Percentiles rank a stretch among this genome's conserved stretches.
Evolutionary conservation across 345 rosid genomes (phyloP).

Genomic region (Iberis pinnata): DNA sequence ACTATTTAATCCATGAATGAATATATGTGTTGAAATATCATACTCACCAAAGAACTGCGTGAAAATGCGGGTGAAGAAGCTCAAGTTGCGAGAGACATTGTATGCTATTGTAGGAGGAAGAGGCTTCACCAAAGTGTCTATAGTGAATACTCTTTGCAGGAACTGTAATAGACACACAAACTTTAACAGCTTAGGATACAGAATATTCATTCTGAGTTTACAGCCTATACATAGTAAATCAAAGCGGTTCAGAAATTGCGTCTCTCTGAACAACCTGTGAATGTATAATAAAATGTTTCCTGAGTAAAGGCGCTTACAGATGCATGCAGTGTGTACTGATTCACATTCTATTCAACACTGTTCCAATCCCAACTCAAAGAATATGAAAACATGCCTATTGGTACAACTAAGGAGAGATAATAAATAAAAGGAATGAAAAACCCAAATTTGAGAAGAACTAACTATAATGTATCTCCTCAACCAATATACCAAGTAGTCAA

Average conservation of each 20-base stretch:
- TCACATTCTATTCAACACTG: too few relatives aligned
- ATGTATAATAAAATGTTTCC: not conserved
- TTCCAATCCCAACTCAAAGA: too few relatives aligned
- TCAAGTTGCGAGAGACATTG: conserved; percentile 83
- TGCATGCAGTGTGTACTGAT: too few relatives aligned
- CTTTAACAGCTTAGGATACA: not conserved
- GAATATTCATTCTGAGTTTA: not conserved
- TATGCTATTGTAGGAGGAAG: conserved; percentile 89
- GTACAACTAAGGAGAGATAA: too few relatives aligned
- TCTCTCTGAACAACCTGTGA: not conserved
- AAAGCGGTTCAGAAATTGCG: not conserved
- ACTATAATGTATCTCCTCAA: too few relatives aligned
- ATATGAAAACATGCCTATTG: too few relatives aligned
- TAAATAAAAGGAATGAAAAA: too few relatives aligned
- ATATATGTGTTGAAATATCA: too few relatives aligned
- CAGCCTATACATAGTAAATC: not conserved
- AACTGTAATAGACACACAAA: conserved; percentile 42
- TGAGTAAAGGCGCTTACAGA: too few relatives aligned
- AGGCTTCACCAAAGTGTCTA: conserved; percentile 92
- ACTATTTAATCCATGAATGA: too few relatives aligned
- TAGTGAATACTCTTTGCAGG: conserved; percentile 77
- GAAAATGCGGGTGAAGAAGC: conserved; percentile 92
- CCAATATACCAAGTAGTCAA: too few relatives aligned
- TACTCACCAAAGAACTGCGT: conserved; percentile 93
- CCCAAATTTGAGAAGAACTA: too few relatives aligned